Conservation (phyloP, 2,329 filamentous ascomycete species). For the Colletotrichum sp. region DNA sequence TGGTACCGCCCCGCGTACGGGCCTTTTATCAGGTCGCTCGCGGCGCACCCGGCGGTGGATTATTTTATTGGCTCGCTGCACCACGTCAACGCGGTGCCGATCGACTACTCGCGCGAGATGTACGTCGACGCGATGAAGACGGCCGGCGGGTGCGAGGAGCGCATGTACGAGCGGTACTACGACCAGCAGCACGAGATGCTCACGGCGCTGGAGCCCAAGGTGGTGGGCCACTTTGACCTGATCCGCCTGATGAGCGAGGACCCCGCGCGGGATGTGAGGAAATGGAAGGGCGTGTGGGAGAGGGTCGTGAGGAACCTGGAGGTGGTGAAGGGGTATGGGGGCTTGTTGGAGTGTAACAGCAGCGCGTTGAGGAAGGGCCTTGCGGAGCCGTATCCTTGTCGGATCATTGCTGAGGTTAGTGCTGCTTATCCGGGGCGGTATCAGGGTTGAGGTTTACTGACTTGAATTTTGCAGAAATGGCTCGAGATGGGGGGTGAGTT, state of each 20-base stretch:
- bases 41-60: slow-evolving; percentile 71
- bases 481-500: slow-evolving; percentile 77
- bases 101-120: slow-evolving; percentile 78
- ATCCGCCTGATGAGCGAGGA: slow-evolving; percentile 79
- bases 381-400: slow-evolving; percentile 85
- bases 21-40: slow-evolving; percentile 61
- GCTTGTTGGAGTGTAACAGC: slow-evolving; percentile 88
- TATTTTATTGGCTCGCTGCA: slow-evolving; percentile 94
- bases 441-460: not conserved
- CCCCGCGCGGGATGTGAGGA: slow-evolving; percentile 64
- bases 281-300: slow-evolving; percentile 72
- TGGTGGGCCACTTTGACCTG: slow-evolving; percentile 95
- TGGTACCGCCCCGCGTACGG: slow-evolving; percentile 78
- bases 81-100: slow-evolving; percentile 84
- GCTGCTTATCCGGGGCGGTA: too few species aligned
- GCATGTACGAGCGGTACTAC: slow-evolving; percentile 84
- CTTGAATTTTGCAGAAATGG: slow-evolving; percentile 63
- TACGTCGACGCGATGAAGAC: slow-evolving; percentile 68
- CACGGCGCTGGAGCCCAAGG: slow-evolving; percentile 67
- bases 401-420: slow-evolving; percentile 75
- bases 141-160: slow-evolving; percentile 64
- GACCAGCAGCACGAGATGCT: slow-evolving; percentile 89
- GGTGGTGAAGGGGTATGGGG: slow-evolving; percentile 74
- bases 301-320: slow-evolving; percentile 76
- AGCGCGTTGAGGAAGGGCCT: slow-evolving; percentile 88